Percentiles rank a stretch among this genome's conserved stretches.
These are phyloP conservation scores for Linum trigynum DNA, from an alignment of 345 rosid species.

Conservation along the genomic window DNA sequence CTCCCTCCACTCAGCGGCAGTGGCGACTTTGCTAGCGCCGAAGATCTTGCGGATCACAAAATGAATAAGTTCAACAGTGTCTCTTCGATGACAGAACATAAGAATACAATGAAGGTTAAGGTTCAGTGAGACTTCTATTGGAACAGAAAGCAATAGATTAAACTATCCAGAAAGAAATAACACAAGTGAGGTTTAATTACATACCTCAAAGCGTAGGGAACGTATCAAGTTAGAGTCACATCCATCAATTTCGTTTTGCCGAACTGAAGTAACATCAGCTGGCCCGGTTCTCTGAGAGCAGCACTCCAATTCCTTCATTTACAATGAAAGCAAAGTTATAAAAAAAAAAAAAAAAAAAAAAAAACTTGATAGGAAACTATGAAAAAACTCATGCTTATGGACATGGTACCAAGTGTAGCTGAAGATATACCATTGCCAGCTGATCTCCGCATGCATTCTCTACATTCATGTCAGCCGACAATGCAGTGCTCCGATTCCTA, in stretches of 20 bases:
- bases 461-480: slow-evolving; percentile 19
- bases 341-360: slow-evolving; percentile 5
- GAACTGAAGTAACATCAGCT: slow-evolving; percentile 20
- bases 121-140: neutral
- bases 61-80: too few relatives aligned
- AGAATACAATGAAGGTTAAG: too few relatives aligned
- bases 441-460: slow-evolving; percentile 23
- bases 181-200: neutral
- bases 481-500: slow-evolving; percentile 17
- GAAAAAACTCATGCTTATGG: neutral
- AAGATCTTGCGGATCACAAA: too few relatives aligned
- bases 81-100: too few relatives aligned
- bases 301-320: slow-evolving; percentile 29
- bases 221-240: slow-evolving; percentile 25
- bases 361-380: slow-evolving; percentile 6
- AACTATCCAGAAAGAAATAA: neutral
- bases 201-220: slow-evolving; percentile 80
- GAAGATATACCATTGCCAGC: slow-evolving; percentile 27
- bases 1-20: too few relatives aligned
- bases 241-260: slow-evolving; percentile 28
- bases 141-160: neutral
- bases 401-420: neutral
- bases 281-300: slow-evolving; percentile 12
- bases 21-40: too few relatives aligned
- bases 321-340: neutral